Conservation (phyloP, 2,329 filamentous ascomycete species). For the Bisporella sp. region DNA sequence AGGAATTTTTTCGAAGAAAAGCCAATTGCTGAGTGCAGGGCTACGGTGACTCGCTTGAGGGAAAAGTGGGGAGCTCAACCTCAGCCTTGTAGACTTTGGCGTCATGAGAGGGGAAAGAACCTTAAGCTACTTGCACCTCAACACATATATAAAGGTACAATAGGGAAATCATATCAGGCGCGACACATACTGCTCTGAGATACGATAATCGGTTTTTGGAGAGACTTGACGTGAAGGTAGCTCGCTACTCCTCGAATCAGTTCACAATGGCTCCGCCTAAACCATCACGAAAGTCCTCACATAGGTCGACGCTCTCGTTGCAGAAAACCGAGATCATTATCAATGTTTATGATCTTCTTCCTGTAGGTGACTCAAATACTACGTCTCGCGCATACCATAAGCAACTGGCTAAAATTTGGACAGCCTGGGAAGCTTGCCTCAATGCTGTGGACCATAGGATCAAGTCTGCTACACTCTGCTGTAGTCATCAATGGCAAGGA, state of each 20-base stretch:
- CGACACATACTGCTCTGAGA: no score
- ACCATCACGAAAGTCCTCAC: conserved; percentile 28
- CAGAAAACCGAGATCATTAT: conserved; percentile 69
- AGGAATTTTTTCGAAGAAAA: no score
- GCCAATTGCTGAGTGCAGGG: no score
- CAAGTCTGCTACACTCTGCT: conserved; percentile 73
- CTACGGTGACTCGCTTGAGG: no score
- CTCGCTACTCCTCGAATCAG: no score
- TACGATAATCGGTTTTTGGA: no score
- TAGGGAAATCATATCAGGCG: no score
- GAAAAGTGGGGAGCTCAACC: no score
- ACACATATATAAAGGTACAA: no score
- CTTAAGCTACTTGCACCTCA: no score
- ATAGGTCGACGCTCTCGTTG: conserved; percentile 60
- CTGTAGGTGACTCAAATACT: conserved; percentile 38
- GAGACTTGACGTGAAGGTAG: no score
- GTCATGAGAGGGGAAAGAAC: neutral
- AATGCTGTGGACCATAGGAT: conserved; percentile 69
- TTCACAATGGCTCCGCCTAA: conserved; percentile 20
- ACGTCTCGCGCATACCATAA: no score
- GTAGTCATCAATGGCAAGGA: conserved; percentile 75
- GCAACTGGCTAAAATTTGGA: neutral
- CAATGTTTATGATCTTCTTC: conserved; percentile 71
- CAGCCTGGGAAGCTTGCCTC: conserved; percentile 70
- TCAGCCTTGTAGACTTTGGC: neutral